A percentile compares a stretch with the other conserved stretches of the same genome.
These are phyloP conservation scores for Taphrina betulina DNA, from an alignment of 1,139 yeast genomes.

Conservation along the genomic window DNA sequence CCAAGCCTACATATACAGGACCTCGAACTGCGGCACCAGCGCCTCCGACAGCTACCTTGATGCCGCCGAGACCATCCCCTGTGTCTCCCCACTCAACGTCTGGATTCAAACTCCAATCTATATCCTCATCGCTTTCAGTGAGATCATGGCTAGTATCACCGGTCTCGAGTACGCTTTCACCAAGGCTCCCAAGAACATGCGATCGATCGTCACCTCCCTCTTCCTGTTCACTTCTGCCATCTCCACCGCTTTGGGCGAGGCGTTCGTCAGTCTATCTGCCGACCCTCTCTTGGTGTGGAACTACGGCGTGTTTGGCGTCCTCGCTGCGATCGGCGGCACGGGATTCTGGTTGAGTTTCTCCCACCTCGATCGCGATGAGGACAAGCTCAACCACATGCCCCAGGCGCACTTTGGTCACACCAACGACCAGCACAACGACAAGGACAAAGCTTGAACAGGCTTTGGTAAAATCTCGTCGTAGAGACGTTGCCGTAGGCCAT, in stretches of 20 bases:
- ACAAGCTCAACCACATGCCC: constrained; percentile 51
- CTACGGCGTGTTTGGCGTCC: constrained; percentile 61
- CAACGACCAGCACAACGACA: constrained; percentile 25
- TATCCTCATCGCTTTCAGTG: constrained; percentile 60
- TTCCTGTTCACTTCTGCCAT: constrained; percentile 62
- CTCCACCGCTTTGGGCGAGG: constrained; percentile 73
- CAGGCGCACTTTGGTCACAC: constrained; percentile 12
- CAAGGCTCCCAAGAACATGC: constrained; percentile 65
- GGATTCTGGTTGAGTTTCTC: constrained; percentile 63
- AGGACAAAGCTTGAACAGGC: no score
- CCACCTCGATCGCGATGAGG: constrained; percentile 59
- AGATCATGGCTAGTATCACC: constrained; percentile 64
- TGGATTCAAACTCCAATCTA: constrained; percentile 66
- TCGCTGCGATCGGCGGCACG: constrained; percentile 61
- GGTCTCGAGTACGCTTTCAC: constrained; percentile 66
- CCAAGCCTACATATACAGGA: constrained; percentile 65
- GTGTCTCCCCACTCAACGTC: constrained; percentile 49
- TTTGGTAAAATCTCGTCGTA: no score
- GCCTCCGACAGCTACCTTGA: constrained; percentile 50
- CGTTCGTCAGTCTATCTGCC: constrained; percentile 61
- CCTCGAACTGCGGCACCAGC: constrained; percentile 72
- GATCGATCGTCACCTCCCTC: constrained; percentile 63
- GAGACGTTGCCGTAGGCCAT: no score
- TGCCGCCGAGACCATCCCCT: constrained; percentile 49
- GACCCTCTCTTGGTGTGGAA: constrained; percentile 71